Conservation (phyloP, 2,329 filamentous ascomycete species). For the Fusarium bactridioides region DNA sequence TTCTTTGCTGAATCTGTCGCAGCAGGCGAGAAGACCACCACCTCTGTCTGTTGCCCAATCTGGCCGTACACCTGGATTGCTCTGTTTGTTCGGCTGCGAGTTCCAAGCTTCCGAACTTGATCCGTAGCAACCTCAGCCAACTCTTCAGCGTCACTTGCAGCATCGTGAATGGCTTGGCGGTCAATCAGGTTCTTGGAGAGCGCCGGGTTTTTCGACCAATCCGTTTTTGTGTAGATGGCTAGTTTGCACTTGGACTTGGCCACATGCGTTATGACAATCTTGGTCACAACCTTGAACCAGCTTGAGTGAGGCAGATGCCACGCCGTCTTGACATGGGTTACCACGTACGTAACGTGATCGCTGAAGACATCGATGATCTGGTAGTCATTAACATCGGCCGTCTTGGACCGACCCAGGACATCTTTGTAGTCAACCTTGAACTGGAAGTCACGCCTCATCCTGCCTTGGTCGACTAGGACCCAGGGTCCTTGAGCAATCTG, state of each 20-base stretch:
- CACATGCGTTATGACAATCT: slow-evolving; percentile 92
- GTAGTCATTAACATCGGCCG: slow-evolving; percentile 75
- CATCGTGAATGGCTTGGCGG: slow-evolving; percentile 77
- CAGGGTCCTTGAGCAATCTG: slow-evolving; percentile 89
- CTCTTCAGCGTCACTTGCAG: slow-evolving; percentile 75
- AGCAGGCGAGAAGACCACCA: slow-evolving; percentile 66
- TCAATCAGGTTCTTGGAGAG: slow-evolving; percentile 69
- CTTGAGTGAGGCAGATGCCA: slow-evolving; percentile 88
- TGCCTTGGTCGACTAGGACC: slow-evolving; percentile 73
- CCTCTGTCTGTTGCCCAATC: slow-evolving; percentile 73
- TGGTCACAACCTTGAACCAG: slow-evolving; percentile 83
- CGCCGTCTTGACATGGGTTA: slow-evolving; percentile 67
- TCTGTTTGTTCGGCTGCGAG: slow-evolving; percentile 77
- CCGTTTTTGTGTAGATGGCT: slow-evolving; percentile 85
- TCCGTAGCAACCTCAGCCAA: slow-evolving; percentile 79
- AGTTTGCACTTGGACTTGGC: slow-evolving; percentile 93
- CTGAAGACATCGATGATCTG: slow-evolving; percentile 86
- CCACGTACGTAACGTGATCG: slow-evolving; percentile 75
- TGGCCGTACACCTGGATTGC: slow-evolving; percentile 82
- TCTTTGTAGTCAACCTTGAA: slow-evolving; percentile 77
- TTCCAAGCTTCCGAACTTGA: slow-evolving; percentile 77
- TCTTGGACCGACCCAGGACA: slow-evolving; percentile 68
- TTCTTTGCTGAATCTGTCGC: slow-evolving; percentile 58
- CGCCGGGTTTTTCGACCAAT: slow-evolving; percentile 77
- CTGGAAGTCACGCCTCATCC: slow-evolving; percentile 79